These are phyloP conservation scores for Lithospermum erythrorhizon DNA, from an alignment of 257 asterid genomes.

Conservation along the genomic window DNA sequence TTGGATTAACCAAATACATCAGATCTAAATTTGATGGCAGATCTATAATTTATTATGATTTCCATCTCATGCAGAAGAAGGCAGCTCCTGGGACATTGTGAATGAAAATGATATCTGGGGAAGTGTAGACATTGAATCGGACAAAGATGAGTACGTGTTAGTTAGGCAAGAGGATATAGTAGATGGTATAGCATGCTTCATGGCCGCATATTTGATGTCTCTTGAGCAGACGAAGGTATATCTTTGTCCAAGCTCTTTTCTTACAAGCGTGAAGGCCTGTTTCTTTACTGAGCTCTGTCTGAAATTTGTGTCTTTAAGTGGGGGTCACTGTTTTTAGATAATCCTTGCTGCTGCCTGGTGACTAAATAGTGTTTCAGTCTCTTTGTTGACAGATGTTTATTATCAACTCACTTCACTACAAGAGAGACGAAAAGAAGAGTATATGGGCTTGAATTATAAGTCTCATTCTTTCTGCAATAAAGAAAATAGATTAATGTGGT, in stretches of 20 bases:
- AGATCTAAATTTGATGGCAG: not conserved
- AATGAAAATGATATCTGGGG: constrained; percentile 85
- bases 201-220: constrained; percentile 89
- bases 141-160: constrained; percentile 56
- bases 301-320: not conserved
- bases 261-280: not conserved
- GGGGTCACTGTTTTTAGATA: constrained; percentile 1
- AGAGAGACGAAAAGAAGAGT: not conserved
- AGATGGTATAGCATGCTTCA: constrained; percentile 96
- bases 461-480: not conserved
- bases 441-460: too few species aligned
- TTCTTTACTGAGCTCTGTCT: not conserved
- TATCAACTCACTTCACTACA: constrained; percentile 5
- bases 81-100: constrained; percentile 93
- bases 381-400: not conserved
- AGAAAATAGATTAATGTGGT: too few species aligned
- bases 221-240: constrained; percentile 86
- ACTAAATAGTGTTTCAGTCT: not conserved
- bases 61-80: constrained; percentile 55
- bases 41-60: not conserved
- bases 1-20: too few species aligned
- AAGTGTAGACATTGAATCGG: constrained; percentile 45
- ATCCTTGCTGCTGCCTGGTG: not conserved
- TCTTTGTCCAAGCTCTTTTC: not conserved
- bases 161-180: constrained; percentile 95